Evolutionary conservation across 2,329 filamentous ascomycete species (phyloP).

Genomic region (Cladosporium sp.): DNA sequence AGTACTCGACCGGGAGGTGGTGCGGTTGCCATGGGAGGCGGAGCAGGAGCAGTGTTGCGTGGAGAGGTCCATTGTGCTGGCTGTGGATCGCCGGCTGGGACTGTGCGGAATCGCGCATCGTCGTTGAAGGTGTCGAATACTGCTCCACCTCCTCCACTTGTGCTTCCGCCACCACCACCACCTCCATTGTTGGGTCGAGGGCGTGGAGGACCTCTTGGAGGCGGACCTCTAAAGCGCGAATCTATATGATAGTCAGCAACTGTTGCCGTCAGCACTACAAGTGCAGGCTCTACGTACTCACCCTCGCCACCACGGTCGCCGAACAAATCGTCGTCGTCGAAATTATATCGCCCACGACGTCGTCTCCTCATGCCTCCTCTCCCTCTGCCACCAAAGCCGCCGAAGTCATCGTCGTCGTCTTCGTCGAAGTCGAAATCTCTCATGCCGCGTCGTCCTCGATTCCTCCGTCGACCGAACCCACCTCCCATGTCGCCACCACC

Average conservation of each 20-base stretch:
- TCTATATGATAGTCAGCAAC: constrained; percentile 10
- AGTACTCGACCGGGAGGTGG: not conserved
- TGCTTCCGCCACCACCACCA: not conserved
- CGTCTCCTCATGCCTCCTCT: constrained; percentile 3
- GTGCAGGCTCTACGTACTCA: constrained; percentile 23
- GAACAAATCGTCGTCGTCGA: constrained; percentile 19
- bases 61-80: constrained; percentile 6
- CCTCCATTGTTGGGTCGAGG: constrained; percentile 11
- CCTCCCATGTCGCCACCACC: constrained; percentile 19
- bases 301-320: constrained; percentile 22
- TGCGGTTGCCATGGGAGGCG: not conserved
- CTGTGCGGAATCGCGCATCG: constrained; percentile 4
- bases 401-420: constrained; percentile 21
- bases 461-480: constrained; percentile 13
- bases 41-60: not conserved
- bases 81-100: not conserved
- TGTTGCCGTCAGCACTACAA: not conserved
- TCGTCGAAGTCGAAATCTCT: constrained; percentile 18
- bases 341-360: constrained; percentile 21
- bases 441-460: constrained; percentile 4
- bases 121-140: constrained; percentile 10
- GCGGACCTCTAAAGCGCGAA: constrained; percentile 20
- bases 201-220: constrained; percentile 4
- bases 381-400: constrained; percentile 11
- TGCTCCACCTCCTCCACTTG: not conserved